A percentile compares a stretch with the other conserved stretches of the same genome.
These are phyloP conservation scores for Aegilops umbellulata DNA, from an alignment of 176 grass and related monocot genomes.

Conservation along the genomic window DNA sequence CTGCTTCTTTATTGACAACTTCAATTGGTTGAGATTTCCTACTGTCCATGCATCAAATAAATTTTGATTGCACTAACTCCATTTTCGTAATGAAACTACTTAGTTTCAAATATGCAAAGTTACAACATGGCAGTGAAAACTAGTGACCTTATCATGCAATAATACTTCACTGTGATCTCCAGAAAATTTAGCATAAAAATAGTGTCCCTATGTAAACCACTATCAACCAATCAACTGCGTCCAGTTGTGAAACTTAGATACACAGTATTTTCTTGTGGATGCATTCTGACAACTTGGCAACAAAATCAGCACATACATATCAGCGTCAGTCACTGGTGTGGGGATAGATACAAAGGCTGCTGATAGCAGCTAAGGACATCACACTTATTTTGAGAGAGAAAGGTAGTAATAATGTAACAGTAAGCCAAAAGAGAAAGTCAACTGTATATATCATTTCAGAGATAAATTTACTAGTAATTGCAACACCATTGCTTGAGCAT, in stretches of 20 bases:
- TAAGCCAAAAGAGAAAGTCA: not conserved
- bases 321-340: constrained; percentile 6
- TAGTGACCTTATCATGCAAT: not conserved
- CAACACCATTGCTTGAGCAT: constrained; percentile 1
- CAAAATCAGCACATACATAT: not conserved
- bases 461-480: constrained; percentile 22
- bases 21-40: not conserved
- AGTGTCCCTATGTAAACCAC: not conserved
- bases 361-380: constrained; percentile 17
- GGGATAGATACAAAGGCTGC: not conserved
- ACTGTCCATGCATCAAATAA: constrained; percentile 19
- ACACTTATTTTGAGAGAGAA: constrained; percentile 2
- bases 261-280: constrained; percentile 12
- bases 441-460: constrained; percentile 17
- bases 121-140: not conserved
- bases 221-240: constrained; percentile 18
- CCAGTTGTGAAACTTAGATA: constrained; percentile 10
- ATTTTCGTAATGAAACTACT: constrained; percentile 15
- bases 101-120: constrained; percentile 20
- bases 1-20: constrained; percentile 17
- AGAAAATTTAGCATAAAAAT: constrained; percentile 20
- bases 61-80: not conserved
- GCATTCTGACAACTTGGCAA: not conserved
- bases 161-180: not conserved
- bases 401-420: not conserved